Evolutionary conservation across 352 stramenopile genomes (phyloP), one percentile per base, ranked within the genome.

Genomic region (Pythium graminicola): DNA sequence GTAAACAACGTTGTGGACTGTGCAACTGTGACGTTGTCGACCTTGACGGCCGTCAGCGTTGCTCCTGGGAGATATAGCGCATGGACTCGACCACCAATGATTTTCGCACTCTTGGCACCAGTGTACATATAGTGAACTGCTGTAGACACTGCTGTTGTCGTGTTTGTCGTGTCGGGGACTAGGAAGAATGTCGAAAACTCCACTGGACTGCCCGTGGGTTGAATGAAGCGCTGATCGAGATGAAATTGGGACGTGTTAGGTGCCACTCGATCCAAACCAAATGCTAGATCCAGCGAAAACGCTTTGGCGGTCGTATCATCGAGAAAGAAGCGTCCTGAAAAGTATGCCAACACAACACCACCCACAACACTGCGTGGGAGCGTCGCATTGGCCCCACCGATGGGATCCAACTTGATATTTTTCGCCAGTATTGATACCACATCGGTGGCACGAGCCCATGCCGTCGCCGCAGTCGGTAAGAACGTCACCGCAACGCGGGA

Each of bases 321-420:
- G 19, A 79, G 46, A 26, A 81, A 77, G 47, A 85, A 70, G 29
- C 74, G 64, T 6, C 72, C 72, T 0, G 64, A 79, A 49, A 82
- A 85, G 2, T 64, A 65, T 8, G 62, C 65, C 20, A 85, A 19
- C 8, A 82, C 23, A 27, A 85, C 65, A 4, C 74, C 74, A n/a
- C 24, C 36, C 9, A 46, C 40, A 13, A 20, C 20, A 32, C 14
- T 31, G 4, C 60, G 47, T 29, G 57, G 33, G 44, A 58, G 49
- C 6, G 62, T 20, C 11, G 70, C 32, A 5, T 24, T 46, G 11
- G 65, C 54, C n/a, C 72, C 74, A 40, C 62, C 50, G 19, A 85
- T 38, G 0, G 38, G 4, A 40, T 53, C 59, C 51, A 67, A 85
- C 27, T 70, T 66, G 1, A 43, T 45, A 20, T 57, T 78, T 14